Evolutionary conservation across 2,329 filamentous ascomycete genomes (phyloP), one percentile per base, ranked within the genome.

Genomic region (Myotisia sp.): DNA sequence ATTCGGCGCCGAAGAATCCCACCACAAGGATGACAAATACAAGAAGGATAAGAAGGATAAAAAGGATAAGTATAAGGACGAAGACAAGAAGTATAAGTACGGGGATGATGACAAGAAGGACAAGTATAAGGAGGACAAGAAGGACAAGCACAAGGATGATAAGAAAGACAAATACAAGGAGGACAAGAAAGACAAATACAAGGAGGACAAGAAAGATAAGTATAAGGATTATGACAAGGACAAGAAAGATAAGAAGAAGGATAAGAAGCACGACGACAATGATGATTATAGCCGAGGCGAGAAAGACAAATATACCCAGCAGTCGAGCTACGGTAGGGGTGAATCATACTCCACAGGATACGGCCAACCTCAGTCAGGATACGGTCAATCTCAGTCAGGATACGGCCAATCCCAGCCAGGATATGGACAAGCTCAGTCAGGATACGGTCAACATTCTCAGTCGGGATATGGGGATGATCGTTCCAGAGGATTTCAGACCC

Each of bases 1-100:
- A 9, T 70, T 79, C 34, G 63, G n/a, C n/a, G n/a, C n/a, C n/a
- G n/a, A n/a, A n/a, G n/a, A n/a, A n/a, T n/a, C n/a, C n/a, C n/a
- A n/a, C n/a, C n/a, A 65, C 10, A 45, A 63, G 22, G 60, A 69
- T 21, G 63, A 74, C 29, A 72, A 66, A 3, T 30, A 32, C 18
- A 34, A 24, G 30, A 36, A 34, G 18, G 24, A 28, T 10, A 28
- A n/a, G n/a, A n/a, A 41, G 10, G 26, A 28, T 16, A 38, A 26
- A 22, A 26, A 34, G 10, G 28, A 37, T 23, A 36, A 42, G 33
- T 13, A 33, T 10, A 17, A 32, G 16, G 40, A 44, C 18, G 37
- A 44, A 26, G 21, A 38, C 14, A 37, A 41, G 26, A 35, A 37
- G 16, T 22, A 44, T 13, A 36, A 44, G 13, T 33, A 26, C 22